These are phyloP conservation scores for Lithohypha guttulata DNA, from an alignment of 2,329 filamentous ascomycete genomes.

Conservation along the genomic window DNA sequence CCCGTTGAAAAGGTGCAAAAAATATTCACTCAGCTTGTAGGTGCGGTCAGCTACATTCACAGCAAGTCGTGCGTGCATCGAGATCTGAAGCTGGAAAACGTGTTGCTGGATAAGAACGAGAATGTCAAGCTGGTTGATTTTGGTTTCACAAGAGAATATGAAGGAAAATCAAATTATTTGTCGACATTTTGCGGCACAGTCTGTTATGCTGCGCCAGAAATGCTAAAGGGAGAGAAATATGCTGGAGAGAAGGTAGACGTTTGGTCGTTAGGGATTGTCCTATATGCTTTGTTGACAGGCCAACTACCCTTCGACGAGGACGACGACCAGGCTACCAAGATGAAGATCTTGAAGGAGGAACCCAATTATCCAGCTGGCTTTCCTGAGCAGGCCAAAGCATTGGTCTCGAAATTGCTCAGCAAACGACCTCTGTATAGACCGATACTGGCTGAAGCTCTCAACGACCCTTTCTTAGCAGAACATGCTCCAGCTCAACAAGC, in stretches of 20 bases:
- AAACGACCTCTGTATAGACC: constrained; percentile 81
- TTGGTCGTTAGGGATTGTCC: constrained; percentile 91
- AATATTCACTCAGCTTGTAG: constrained; percentile 91
- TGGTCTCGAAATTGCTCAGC: constrained; percentile 73
- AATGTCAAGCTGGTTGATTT: constrained; percentile 98
- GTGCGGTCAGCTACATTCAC: constrained; percentile 90
- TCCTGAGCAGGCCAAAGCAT: constrained; percentile 61
- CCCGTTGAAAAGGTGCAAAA: constrained; percentile 80
- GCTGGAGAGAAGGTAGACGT: constrained; percentile 96
- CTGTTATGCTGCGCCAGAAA: constrained; percentile 95
- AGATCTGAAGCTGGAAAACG: constrained; percentile 93
- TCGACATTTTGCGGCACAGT: constrained; percentile 97
- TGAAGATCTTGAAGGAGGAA: constrained; percentile 73
- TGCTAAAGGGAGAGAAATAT: constrained; percentile 97
- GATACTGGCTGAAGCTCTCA: constrained; percentile 70
- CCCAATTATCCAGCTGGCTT: constrained; percentile 75
- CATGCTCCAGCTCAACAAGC: constrained; percentile 79
- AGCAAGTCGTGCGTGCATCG: constrained; percentile 91
- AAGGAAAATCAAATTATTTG: constrained; percentile 84
- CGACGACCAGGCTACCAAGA: constrained; percentile 76
- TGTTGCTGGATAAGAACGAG: constrained; percentile 88
- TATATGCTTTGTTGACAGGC: constrained; percentile 71
- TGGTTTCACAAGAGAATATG: constrained; percentile 94
- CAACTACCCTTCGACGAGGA: constrained; percentile 86
- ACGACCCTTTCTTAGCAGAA: constrained; percentile 77